phyloP scores from a whole-genome alignment of 176 grass and related monocot species.

The Poa annua region DNA sequence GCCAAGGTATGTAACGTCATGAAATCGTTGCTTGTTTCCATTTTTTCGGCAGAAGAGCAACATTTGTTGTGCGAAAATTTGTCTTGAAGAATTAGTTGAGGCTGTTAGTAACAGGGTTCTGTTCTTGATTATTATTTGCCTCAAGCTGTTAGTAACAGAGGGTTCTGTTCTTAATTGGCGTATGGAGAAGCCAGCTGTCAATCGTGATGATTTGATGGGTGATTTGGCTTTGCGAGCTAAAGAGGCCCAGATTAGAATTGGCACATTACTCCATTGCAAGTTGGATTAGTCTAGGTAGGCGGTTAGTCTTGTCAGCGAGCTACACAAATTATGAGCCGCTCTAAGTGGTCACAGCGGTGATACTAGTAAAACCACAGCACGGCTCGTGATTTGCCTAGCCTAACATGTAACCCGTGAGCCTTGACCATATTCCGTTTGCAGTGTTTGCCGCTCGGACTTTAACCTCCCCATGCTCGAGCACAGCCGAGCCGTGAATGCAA shows the following conservation, averaged over 20 bases:
- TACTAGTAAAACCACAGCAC: background rate
- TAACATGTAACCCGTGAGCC: background rate
- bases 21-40: background rate
- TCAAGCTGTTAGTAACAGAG: background rate
- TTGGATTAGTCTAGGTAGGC: slow-evolving; percentile 7
- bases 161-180: background rate
- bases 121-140: background rate
- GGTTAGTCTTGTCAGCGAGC: background rate
- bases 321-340: background rate
- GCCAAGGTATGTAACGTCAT: slow-evolving; percentile 63
- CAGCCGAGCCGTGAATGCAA: slow-evolving; percentile 3
- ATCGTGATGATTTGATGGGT: background rate
- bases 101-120: too few species aligned
- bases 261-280: background rate
- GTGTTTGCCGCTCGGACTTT: background rate
- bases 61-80: background rate
- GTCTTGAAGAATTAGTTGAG: background rate
- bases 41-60: too few species aligned
- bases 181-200: background rate
- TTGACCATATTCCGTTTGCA: background rate
- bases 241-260: background rate
- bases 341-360: background rate
- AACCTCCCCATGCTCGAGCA: background rate
- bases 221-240: slow-evolving; percentile 1
- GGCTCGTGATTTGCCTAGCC: slow-evolving; percentile 8